Base-by-base conservation (phyloP, 2,329 filamentous ascomycete species). In the Aureobasidium vineae region DNA sequence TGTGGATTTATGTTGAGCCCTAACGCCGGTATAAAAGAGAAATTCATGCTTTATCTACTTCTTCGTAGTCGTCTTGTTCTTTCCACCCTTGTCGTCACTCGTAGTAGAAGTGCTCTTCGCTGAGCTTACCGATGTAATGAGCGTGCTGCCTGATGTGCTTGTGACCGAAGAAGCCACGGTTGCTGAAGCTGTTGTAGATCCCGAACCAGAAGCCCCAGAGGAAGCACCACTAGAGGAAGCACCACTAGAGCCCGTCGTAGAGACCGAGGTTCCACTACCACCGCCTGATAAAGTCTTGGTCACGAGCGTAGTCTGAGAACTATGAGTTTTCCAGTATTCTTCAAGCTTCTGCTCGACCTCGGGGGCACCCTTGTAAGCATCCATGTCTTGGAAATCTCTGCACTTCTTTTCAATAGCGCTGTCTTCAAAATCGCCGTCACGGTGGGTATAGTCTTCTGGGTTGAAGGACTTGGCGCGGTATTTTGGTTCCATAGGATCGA, bases 381-480 rank as follows among this genome's bases (percentile, higher is more conserved):
- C 67, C 6, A 74, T 68, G 50, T 68, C 69, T 65, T 71, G 72
- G 59, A 78, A 76, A 69, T 73, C 74, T 5, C 67, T 69, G 21
- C 77, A 68, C 66, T 75, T 77, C 23, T 68, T 63, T 21, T 67
- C 26, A 49, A 78, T 75, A 0, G 73, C 72, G 0, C 69, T 67
- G 6, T 36, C 40, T 16, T 40, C 56, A 41, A 68, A 67, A 38
- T 75, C 75, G 23, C 66, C 72, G 0, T 70, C 40, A 13, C 38
- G 43, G 23, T 49, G 41, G 45, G 23, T n/a, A 8, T 5, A 52
- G 4, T 50, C 31, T 26, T 63, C 47, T 10, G 10, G 13, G 2
- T 52, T 65, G 64, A 72, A 70, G 16, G 70, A 31, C 57, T 73
- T 75, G 7, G 69, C 61, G 16, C 68, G 68, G 41, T 68, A 72